phyloP scores from a whole-genome alignment of 306 rosid species.

The Prunus dulcis region DNA sequence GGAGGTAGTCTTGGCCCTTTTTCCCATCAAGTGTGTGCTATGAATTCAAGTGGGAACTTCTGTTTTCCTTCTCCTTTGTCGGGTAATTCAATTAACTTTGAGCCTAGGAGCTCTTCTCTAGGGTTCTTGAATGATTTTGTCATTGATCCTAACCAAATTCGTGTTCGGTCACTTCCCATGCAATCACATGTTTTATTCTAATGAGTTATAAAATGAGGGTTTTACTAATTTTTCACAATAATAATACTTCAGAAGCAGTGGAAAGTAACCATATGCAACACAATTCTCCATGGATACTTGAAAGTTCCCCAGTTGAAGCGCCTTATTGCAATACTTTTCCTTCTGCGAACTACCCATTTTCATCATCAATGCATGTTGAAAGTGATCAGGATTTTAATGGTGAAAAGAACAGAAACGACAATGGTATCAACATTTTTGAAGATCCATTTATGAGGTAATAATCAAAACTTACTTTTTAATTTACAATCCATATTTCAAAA shows the following conservation, averaged over 20 bases:
- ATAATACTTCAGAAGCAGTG: not conserved
- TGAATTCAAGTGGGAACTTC: not conserved
- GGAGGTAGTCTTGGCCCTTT: not conserved
- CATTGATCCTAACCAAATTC: not conserved
- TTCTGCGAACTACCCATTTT: not conserved
- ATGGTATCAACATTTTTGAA: not conserved
- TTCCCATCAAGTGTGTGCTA: not conserved
- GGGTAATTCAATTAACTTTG: not conserved
- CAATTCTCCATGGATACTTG: not conserved
- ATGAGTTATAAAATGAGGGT: not conserved
- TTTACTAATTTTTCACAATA: not conserved
- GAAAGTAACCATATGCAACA: not conserved
- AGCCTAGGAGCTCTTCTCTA: not conserved
- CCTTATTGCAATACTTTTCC: not conserved
- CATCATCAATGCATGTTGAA: not conserved
- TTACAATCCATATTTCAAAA: not conserved
- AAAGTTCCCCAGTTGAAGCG: not conserved
- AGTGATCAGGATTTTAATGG: not conserved
- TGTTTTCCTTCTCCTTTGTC: not conserved
- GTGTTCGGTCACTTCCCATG: not conserved
- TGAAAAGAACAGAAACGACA: not conserved
- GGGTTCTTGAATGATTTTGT: no score
- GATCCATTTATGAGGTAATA: not conserved
- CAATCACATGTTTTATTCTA: not conserved
- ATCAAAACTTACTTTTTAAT: not conserved